Evolutionary conservation across 2,329 filamentous ascomycete species (phyloP).

Genomic region (Colletotrichum shisoi): DNA sequence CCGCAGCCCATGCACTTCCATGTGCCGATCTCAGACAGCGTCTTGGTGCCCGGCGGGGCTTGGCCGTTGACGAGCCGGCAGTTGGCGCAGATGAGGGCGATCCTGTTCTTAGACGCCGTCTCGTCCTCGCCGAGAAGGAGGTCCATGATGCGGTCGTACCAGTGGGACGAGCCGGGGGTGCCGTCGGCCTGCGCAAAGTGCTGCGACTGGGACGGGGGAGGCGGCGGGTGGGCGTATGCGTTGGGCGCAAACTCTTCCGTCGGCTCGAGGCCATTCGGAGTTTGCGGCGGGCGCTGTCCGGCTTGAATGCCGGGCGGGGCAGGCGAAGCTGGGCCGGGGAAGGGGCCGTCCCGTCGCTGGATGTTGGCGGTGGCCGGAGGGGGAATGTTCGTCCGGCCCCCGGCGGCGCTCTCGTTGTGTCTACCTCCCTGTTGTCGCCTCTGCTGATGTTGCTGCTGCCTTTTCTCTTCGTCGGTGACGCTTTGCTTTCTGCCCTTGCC

Average conservation of each 20-base stretch:
- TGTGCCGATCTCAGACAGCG: constrained; percentile 77
- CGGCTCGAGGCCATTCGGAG: constrained; percentile 48
- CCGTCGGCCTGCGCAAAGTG: constrained; percentile 35
- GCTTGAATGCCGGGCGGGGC: constrained; percentile 37
- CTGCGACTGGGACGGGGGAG: constrained; percentile 39
- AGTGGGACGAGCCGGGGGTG: constrained; percentile 60
- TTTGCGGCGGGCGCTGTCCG: constrained; percentile 41
- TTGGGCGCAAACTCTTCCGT: constrained; percentile 78
- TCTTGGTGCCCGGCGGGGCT: constrained; percentile 84
- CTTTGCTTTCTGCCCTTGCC: constrained; percentile 46
- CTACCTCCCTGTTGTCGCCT: constrained; percentile 19
- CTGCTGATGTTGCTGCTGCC: constrained; percentile 43
- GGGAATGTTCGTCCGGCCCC: constrained; percentile 57
- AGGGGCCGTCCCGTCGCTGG: constrained; percentile 50
- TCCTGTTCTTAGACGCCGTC: constrained; percentile 86
- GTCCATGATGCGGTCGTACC: constrained; percentile 95
- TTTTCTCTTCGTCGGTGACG: constrained; percentile 44
- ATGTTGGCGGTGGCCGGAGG: constrained; percentile 72
- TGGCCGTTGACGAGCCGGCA: constrained; percentile 95
- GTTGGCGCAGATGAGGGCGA: constrained; percentile 81
- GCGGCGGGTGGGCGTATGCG: constrained; percentile 59
- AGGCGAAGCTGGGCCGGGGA: constrained; percentile 45
- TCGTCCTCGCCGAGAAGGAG: constrained; percentile 94
- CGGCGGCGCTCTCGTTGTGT: constrained; percentile 40
- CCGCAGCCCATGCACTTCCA: constrained; percentile 93